Conservation (phyloP, 139 green algal species). For the Zygnema circumcarinatum region DNA sequence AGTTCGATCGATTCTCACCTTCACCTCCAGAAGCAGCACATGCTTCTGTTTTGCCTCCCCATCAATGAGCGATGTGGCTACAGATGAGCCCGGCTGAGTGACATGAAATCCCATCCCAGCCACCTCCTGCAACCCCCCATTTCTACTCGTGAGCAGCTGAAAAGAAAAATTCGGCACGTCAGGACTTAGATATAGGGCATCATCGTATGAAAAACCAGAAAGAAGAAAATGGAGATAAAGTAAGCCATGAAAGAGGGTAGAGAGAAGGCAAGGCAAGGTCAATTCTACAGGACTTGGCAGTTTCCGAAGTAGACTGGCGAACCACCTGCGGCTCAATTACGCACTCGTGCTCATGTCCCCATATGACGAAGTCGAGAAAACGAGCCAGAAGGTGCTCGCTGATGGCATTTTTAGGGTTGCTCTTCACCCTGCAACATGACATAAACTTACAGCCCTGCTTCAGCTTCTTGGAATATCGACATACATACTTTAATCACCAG, state of each 20-base stretch:
- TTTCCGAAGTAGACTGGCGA: too few species aligned
- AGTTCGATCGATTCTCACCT: too few species aligned
- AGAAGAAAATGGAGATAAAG: too few species aligned
- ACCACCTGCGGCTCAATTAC: conserved; percentile 69
- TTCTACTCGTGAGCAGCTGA: conserved; percentile 7
- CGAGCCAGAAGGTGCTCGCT: conserved; percentile 78
- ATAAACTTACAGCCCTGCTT: too few species aligned
- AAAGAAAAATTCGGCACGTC: neutral
- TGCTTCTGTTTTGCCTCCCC: conserved; percentile 92
- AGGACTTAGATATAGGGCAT: neutral
- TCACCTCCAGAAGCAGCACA: conserved; percentile 86
- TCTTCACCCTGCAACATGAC: conserved; percentile 47
- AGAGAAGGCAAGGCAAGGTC: too few species aligned
- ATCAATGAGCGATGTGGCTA: conserved; percentile 82
- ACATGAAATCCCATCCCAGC: conserved; percentile 41
- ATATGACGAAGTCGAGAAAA: conserved; percentile 96
- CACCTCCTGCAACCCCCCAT: neutral
- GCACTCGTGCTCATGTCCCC: conserved; percentile 99
- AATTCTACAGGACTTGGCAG: too few species aligned
- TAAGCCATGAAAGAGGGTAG: too few species aligned
- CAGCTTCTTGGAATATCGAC: neutral
- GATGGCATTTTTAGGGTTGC: conserved; percentile 82
- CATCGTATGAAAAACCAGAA: too few species aligned
- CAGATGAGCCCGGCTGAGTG: conserved; percentile 85
- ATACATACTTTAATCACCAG: neutral